Evolutionary conservation across 208 protist genomes (phyloP), one percentile per base, ranked within the genome.

Genomic region (Leishmania tropica): DNA sequence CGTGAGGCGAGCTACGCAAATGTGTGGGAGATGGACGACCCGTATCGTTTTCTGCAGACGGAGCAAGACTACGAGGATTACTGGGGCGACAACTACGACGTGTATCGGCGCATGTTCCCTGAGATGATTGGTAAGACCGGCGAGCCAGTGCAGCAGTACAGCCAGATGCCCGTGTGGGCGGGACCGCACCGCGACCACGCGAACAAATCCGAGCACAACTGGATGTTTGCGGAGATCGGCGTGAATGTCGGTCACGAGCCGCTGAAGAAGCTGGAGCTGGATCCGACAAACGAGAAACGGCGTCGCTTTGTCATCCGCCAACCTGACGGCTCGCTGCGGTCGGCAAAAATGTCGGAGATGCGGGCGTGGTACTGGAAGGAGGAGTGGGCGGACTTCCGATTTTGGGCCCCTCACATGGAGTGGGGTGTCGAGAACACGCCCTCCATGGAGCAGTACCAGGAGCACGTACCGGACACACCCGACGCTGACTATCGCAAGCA

Each of bases 301-400:
- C 90, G 96, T 48, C 92, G 96, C 51, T 98, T 98, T 80, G 87
- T 98, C 56, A 96, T 98, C 79, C 89, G 95, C 15, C 96, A 98
- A 79, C 96, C 96, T 31, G 96, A 98, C 81, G 96, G 96, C 19
- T 96, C 95, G 75, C 89, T 98, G 87, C 94, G 96, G 48, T 98
- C 95, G 21, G 96, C 96, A 64, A 98, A 98, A 84, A 98, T 97
- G 95, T 98, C 95, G n/a, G 96, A 98, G 83, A 98, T 98, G 94
- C 94, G 95, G 37, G 95, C 95, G 45, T 98, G 95, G 94, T 98
- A 98, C 87, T 98, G 96, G 96, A 98, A 98, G 88, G 96, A 98
- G 86, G 94, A 98, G 86, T 98, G 96, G 96, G 96, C 96, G 15
- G 96, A 98, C 89, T 98, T 98, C 79, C 94, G 96, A 73, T 98